These are phyloP conservation scores for Wickerhamomyces ciferrii DNA, from an alignment of 805 yeast species.

Conservation along the genomic window DNA sequence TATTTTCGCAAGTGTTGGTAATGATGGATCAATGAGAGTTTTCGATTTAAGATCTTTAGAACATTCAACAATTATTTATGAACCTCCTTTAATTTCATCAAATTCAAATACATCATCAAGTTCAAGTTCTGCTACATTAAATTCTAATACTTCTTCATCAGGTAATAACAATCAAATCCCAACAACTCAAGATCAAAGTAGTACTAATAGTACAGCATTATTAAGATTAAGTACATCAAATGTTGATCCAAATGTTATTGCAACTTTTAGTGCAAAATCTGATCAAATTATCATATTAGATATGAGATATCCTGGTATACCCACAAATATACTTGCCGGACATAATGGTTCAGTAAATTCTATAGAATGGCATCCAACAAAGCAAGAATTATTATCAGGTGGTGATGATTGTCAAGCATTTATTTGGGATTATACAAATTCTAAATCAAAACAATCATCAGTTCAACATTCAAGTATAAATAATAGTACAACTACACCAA, in stretches of 20 bases:
- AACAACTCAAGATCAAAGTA: not conserved
- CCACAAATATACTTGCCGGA: slow-evolving; percentile 64
- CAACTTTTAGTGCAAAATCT: slow-evolving; percentile 73
- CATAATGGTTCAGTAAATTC: slow-evolving; percentile 67
- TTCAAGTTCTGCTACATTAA: not conserved
- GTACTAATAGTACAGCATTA: slow-evolving; percentile 34
- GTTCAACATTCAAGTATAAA: slow-evolving; percentile 1
- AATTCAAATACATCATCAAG: not conserved
- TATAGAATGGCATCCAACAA: slow-evolving; percentile 79
- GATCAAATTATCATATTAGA: slow-evolving; percentile 67
- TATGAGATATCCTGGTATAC: slow-evolving; percentile 82
- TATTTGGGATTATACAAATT: slow-evolving; percentile 60
- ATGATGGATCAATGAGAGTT: slow-evolving; percentile 90
- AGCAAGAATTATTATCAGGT: slow-evolving; percentile 57
- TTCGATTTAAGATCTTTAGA: slow-evolving; percentile 87
- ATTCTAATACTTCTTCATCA: not conserved
- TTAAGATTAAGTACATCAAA: slow-evolving; percentile 75
- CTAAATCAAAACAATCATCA: slow-evolving; percentile 1
- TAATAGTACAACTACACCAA: slow-evolving; percentile 1
- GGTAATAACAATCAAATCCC: no score
- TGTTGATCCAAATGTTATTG: slow-evolving; percentile 75
- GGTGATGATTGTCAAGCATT: slow-evolving; percentile 71
- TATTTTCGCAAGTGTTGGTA: slow-evolving; percentile 88
- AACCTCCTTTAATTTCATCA: slow-evolving; percentile 41
- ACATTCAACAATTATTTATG: slow-evolving; percentile 92